These are phyloP conservation scores for Vigna reflexopilosa DNA, from an alignment of 306 rosid genomes.

Conservation along the genomic window DNA sequence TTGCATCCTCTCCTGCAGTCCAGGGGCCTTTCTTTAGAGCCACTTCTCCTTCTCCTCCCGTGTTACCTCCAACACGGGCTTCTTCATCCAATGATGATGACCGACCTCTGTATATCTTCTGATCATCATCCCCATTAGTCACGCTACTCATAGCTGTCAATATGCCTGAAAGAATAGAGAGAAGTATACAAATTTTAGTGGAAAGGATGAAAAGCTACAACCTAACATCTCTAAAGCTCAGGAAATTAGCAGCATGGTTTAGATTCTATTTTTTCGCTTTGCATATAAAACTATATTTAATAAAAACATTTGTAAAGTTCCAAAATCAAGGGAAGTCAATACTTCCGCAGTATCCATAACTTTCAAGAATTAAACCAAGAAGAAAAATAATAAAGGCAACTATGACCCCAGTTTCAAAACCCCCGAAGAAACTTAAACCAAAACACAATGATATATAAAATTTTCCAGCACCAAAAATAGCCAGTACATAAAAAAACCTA, in stretches of 20 bases:
- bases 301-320: neutral
- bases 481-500: neutral
- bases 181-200: neutral
- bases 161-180: conserved; percentile 35
- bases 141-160: conserved; percentile 52
- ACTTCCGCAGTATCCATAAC: neutral
- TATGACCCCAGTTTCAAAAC: neutral
- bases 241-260: neutral
- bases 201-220: conserved; percentile 10
- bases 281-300: neutral
- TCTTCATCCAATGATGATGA: conserved; percentile 49
- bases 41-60: conserved; percentile 48
- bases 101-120: conserved; percentile 40
- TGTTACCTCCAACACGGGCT: conserved; percentile 52
- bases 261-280: neutral
- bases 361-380: neutral
- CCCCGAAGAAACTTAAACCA: neutral
- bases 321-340: neutral
- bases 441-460: neutral
- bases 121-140: conserved; percentile 52
- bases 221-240: neutral
- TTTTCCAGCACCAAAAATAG: neutral
- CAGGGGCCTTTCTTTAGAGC: conserved; percentile 87
- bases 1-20: conserved; percentile 82
- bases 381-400: neutral